Base-by-base conservation (phyloP, 208 protist genomes). In the Wallacemonas sp. region DNA sequence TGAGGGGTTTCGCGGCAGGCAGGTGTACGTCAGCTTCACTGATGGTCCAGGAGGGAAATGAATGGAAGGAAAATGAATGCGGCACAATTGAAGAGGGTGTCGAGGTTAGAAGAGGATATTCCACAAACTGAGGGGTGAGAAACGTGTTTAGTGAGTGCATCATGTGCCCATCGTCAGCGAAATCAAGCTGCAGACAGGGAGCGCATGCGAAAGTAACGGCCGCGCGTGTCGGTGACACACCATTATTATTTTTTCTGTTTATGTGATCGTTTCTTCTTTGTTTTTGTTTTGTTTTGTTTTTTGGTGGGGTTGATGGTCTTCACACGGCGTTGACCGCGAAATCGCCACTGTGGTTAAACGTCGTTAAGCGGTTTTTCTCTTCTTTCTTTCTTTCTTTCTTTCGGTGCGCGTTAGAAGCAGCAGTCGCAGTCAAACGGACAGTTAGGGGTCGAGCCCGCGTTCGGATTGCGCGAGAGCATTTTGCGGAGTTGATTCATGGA, bases 391-490 rank as follows among this genome's bases (percentile, higher is more conserved):
- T 49, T 49, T 49, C 19, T 23, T 23, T 49, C 8, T 23, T 49
- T 16, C 6, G 36, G 6, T 41, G 6, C 1, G 6, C 6, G 9
- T 85, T 66, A 96, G 68, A 94, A 96, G 47, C 90, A 96, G 62
- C 90, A 96, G 55, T 96, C 88, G 46, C 90, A 96, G 77, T 94
- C 90, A 69, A 96, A 96, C 3, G 90, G 90, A 68, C 90, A 96
- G 68, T 96, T 94, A 4, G 88, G 79, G 21, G 90, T 96, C 16
- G 87, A 89, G 17, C 90, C 90, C 2, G 90, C 90, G 23, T 78
- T 72, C 1, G 87, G 64, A 48, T 83, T 91, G 19, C 72, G 70
- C 0, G 90, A 96, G 0, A 92, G 75, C 63, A 96, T 90, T 49
- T 79, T 89, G 24, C 79, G 68, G n/a, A 96, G 70, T 74, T 93